Conservation (phyloP, 495 filamentous ascomycete species). For the Penicillium tannophilum region DNA sequence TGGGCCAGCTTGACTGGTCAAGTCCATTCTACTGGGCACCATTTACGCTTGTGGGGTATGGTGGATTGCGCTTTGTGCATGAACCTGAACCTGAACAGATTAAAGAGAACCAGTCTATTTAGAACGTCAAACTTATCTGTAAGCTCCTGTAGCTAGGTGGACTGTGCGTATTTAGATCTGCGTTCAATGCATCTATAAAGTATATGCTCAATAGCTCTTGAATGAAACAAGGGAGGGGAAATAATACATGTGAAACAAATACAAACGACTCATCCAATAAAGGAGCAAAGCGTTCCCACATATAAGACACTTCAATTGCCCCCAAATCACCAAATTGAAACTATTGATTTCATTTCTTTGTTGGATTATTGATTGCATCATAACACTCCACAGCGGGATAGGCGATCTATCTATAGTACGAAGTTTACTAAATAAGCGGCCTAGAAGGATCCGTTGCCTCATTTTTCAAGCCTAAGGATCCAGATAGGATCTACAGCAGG, state of each 20-base stretch:
- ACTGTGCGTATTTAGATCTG: constrained; percentile 5
- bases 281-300: not conserved
- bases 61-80: constrained; percentile 35
- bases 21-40: constrained; percentile 35
- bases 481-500: not conserved
- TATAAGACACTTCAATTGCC: not conserved
- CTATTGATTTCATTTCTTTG: not conserved
- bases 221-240: constrained; percentile 31
- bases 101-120: not conserved
- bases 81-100: not conserved
- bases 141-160: not conserved
- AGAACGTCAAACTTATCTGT: not conserved
- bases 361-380: not conserved
- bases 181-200: not conserved
- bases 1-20: constrained; percentile 28
- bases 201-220: not conserved
- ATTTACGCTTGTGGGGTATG: constrained; percentile 31
- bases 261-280: constrained; percentile 19
- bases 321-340: not conserved
- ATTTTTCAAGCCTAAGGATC: constrained; percentile 18
- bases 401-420: not conserved
- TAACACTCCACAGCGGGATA: constrained; percentile 1
- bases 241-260: constrained; percentile 25
- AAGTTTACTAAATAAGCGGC: constrained; percentile 1
- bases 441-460: constrained; percentile 8